Base-by-base conservation (phyloP, 495 filamentous ascomycete species). In the Xylaria curta region DNA sequence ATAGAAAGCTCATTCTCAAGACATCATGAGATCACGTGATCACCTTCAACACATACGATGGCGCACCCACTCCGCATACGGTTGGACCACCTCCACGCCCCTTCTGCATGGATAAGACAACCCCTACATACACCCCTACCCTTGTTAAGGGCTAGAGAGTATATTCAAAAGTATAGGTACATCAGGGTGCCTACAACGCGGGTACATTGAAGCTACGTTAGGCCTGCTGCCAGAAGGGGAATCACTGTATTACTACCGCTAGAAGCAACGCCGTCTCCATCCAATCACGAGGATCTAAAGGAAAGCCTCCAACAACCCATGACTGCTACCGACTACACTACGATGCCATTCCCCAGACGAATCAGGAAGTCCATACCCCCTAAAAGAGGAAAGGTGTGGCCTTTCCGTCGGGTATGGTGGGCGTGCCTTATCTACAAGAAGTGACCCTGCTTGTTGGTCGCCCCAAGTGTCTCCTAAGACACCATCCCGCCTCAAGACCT, bases 301-400 rank as follows among this genome's bases (percentile, higher is more conserved):
- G 69, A 73, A 74, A 77, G 40, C 46, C 65, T 73, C 72, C 47
- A 68, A 64, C 72, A 9, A 59, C 75, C 74, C 40, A 67, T 70
- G 60, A 53, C 71, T 70, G 44, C 72, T 70, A 69, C 71, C 59
- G n/a, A 58, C 74, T 58, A 71, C 69, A 36, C 65, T 68, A 60
- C 42, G 68, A 53, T 71, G 49, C n/a, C 65, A 69, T 65, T 69
- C 66, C 71, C 73, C 72, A 74, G 74, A 76, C 80, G 61, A 78
- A 81, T 79, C 56, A 65, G 79, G 66, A 81, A 80, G 75, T 63
- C 64, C 70, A 76, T 68, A 60, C 69, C 77, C 77, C 77, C 76
- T 63, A 51, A 73, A 81, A 79, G 69, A 70, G 79, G 77, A 77
- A 76, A 78, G 76, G 77, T 67, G 75, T 74, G 65, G 28, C 66